A percentile compares a stretch with the other conserved stretches of the same genome.
phyloP scores from a whole-genome alignment of 495 filamentous ascomycete species.

The Letharia columbiana region DNA sequence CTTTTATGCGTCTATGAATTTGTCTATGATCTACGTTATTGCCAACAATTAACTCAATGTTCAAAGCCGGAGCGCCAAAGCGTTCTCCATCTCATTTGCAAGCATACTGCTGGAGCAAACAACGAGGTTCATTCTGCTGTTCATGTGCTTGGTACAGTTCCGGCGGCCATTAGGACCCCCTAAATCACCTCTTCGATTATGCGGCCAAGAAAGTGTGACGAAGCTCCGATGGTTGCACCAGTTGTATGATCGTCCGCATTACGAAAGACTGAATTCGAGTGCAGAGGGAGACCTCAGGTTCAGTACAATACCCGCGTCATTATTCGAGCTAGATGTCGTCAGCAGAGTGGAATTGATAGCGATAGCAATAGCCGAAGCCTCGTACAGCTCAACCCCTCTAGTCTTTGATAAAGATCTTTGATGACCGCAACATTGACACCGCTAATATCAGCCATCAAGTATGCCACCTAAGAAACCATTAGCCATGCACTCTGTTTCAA shows the following conservation, averaged over 20 bases:
- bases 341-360: slow-evolving; percentile 4
- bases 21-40: neutral
- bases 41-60: neutral
- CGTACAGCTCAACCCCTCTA: slow-evolving; percentile 78
- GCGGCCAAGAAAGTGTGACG: neutral
- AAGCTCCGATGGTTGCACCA: neutral
- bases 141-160: neutral
- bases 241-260: neutral
- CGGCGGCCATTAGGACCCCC: neutral
- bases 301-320: slow-evolving; percentile 84
- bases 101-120: neutral
- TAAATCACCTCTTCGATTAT: neutral
- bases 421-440: slow-evolving; percentile 71
- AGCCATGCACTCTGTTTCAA: slow-evolving; percentile 13
- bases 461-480: slow-evolving; percentile 55
- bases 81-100: neutral
- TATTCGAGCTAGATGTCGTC: slow-evolving; percentile 55
- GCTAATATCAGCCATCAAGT: slow-evolving; percentile 96
- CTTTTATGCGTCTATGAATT: neutral
- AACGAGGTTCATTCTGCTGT: neutral
- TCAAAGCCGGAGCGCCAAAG: neutral
- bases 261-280: neutral
- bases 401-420: slow-evolving; percentile 69
- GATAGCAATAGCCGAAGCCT: slow-evolving; percentile 14
- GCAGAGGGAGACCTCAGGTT: slow-evolving; percentile 18